Evolutionary conservation across 2,329 filamentous ascomycete genomes (phyloP).

Genomic region (Bimuria novae-zelandiae): DNA sequence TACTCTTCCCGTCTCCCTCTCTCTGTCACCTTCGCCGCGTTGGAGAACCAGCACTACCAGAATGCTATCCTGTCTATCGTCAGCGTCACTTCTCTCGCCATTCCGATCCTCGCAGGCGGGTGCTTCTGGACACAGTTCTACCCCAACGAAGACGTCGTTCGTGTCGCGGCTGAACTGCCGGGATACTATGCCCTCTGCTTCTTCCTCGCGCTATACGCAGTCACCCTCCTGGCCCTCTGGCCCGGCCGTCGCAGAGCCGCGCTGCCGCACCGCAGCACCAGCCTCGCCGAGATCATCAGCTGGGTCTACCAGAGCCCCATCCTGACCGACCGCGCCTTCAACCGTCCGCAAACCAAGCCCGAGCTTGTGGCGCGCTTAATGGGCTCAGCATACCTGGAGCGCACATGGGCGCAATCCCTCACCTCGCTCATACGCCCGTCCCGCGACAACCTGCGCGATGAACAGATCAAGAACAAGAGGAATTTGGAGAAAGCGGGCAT

Average conservation of each 20-base stretch:
- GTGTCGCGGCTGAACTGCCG: constrained; percentile 71
- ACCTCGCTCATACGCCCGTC: constrained; percentile 36
- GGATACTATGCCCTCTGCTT: constrained; percentile 75
- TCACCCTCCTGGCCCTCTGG: constrained; percentile 63
- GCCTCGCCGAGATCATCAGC: constrained; percentile 75
- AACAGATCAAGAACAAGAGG: constrained; percentile 22
- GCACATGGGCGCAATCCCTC: constrained; percentile 33
- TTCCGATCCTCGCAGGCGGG: constrained; percentile 71
- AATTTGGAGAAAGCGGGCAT: constrained; percentile 13
- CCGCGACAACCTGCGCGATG: constrained; percentile 32
- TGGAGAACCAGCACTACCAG: constrained; percentile 66
- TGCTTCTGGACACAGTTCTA: constrained; percentile 75
- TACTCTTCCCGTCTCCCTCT: constrained; percentile 71
- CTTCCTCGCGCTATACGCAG: constrained; percentile 71
- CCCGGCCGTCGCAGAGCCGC: constrained; percentile 65
- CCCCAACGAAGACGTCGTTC: constrained; percentile 34
- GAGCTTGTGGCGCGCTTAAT: constrained; percentile 74
- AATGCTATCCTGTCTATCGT: constrained; percentile 66
- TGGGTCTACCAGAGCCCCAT: constrained; percentile 77
- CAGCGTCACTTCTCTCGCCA: constrained; percentile 62
- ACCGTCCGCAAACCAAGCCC: constrained; percentile 66
- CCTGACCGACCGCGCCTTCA: constrained; percentile 73
- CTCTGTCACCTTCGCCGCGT: constrained; percentile 62
- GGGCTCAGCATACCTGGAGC: constrained; percentile 56
- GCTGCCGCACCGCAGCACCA: constrained; percentile 74